These are phyloP conservation scores for Buddleja alternifolia DNA, from an alignment of 257 asterid species.

Conservation along the genomic window DNA sequence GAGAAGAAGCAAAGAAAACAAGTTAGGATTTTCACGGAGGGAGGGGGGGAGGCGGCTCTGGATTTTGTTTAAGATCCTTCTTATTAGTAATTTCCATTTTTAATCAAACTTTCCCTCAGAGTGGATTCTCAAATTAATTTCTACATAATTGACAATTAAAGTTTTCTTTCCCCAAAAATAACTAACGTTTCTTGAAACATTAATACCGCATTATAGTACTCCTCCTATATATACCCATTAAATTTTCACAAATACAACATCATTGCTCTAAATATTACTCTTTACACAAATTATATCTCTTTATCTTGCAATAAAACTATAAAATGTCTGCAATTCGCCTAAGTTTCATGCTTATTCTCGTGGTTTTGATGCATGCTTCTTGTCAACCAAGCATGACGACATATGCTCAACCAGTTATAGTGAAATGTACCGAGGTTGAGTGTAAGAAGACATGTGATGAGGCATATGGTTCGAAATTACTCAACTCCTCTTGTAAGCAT, in stretches of 20 bases:
- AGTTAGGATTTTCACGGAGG: too few species aligned
- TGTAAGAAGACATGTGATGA: conserved; percentile 19
- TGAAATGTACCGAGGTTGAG: neutral
- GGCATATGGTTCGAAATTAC: neutral
- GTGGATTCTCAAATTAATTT: neutral
- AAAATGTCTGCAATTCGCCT: neutral
- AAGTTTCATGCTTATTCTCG: neutral
- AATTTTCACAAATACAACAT: too few species aligned
- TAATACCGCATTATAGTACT: neutral
- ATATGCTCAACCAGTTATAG: neutral
- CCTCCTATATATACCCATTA: neutral
- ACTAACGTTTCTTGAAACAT: neutral
- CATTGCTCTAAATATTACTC: too few species aligned
- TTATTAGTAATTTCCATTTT: too few species aligned
- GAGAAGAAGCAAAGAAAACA: too few species aligned
- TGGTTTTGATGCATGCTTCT: neutral
- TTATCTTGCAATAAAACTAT: too few species aligned
- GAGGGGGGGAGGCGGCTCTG: too few species aligned
- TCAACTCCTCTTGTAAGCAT: conserved; percentile 1
- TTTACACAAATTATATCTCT: too few species aligned
- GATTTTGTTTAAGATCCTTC: too few species aligned
- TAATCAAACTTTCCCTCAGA: neutral
- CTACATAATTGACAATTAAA: too few species aligned
- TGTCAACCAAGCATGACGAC: neutral
- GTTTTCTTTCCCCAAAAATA: neutral